Conservation (phyloP, 768 basidiomycete species). For the Hemileccinum rubropunctum region DNA sequence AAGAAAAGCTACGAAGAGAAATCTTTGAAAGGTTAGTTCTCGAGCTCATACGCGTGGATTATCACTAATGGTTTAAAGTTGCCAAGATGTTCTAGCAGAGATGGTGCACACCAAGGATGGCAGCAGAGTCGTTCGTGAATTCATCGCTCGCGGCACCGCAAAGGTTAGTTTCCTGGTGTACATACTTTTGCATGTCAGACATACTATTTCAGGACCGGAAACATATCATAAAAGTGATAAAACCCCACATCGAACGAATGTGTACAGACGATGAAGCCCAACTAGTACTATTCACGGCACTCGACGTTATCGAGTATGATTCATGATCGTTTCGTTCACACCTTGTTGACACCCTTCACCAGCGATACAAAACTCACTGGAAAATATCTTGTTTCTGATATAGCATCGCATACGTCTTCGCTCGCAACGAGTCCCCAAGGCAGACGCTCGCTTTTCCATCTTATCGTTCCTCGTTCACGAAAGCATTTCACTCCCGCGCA, state of each 20-base stretch:
- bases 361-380: conserved; percentile 90
- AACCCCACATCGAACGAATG: conserved; percentile 88
- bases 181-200: not conserved
- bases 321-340: not conserved
- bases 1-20: conserved; percentile 72
- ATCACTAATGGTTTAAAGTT: conserved; percentile 40
- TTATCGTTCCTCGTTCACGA: conserved; percentile 76
- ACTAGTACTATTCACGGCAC: conserved; percentile 82
- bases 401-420: conserved; percentile 54
- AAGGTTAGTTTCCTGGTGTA: conserved; percentile 48
- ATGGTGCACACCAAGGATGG: conserved; percentile 95
- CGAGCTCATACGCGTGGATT: not conserved
- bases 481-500: conserved; percentile 87
- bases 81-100: conserved; percentile 83
- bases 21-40: conserved; percentile 70
- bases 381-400: conserved; percentile 74
- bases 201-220: conserved; percentile 67
- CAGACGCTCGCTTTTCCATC: conserved; percentile 78
- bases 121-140: conserved; percentile 80
- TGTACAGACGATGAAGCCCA: conserved; percentile 89
- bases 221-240: conserved; percentile 84
- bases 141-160: conserved; percentile 77
- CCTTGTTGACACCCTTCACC: conserved; percentile 1
- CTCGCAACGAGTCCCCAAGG: conserved; percentile 68
- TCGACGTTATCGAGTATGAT: conserved; percentile 85